Percentiles rank a stretch among this genome's conserved stretches.
These are phyloP conservation scores for Exophiala oligosperma DNA, from an alignment of 2,329 filamentous ascomycete species.

Conservation along the genomic window DNA sequence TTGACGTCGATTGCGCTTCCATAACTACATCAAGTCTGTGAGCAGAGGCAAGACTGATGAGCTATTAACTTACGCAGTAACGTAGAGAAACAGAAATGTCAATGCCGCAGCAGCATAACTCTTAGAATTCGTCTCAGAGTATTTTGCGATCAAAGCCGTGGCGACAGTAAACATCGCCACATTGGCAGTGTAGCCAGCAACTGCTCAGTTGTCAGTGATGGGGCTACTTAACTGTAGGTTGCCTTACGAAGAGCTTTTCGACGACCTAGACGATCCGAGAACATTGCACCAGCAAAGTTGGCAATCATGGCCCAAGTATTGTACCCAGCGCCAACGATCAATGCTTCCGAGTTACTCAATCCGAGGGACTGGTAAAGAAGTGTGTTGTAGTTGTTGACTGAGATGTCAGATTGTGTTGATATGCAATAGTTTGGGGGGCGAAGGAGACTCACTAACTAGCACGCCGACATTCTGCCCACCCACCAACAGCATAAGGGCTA, in stretches of 20 bases:
- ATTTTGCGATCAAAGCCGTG: slow-evolving; percentile 11
- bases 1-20: slow-evolving; percentile 41
- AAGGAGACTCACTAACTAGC: not conserved
- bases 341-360: not conserved
- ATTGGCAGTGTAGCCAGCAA: slow-evolving; percentile 6
- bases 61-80: slow-evolving; percentile 3
- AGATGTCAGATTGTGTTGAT: not conserved
- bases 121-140: not conserved
- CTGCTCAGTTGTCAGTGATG: not conserved
- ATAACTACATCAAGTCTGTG: not conserved
- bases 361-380: slow-evolving; percentile 12
- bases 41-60: not conserved
- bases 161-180: slow-evolving; percentile 10
- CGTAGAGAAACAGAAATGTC: slow-evolving; percentile 12
- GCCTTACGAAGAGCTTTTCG: slow-evolving; percentile 9
- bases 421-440: not conserved
- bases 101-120: slow-evolving; percentile 2
- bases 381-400: slow-evolving; percentile 14
- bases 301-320: slow-evolving; percentile 14
- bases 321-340: slow-evolving; percentile 9
- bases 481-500: slow-evolving; percentile 1
- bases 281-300: slow-evolving; percentile 10
- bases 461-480: slow-evolving; percentile 9
- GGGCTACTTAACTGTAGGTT: not conserved
- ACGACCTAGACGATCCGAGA: slow-evolving; percentile 6